phyloP scores from a whole-genome alignment of 495 filamentous ascomycete genomes.

The Talaromyces thailandensis region DNA sequence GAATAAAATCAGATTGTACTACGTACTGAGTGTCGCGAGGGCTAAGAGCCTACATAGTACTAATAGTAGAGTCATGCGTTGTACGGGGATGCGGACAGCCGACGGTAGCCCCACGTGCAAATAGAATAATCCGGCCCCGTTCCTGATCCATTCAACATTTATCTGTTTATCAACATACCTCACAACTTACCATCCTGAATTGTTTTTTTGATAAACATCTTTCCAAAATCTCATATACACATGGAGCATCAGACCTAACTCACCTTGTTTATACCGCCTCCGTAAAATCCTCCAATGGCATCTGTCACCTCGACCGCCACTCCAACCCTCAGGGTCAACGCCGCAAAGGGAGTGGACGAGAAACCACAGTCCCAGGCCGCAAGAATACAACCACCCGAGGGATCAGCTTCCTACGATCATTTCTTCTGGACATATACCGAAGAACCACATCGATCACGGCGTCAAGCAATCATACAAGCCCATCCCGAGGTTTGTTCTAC shows the following conservation, averaged over 20 bases:
- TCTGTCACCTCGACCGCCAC: constrained; percentile 5
- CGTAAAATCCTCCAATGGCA: not conserved
- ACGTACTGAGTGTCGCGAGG: not conserved
- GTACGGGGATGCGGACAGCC: not conserved
- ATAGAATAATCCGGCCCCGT: constrained; percentile 1
- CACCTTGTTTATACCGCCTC: not conserved
- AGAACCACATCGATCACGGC: constrained; percentile 87
- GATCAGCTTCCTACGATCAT: constrained; percentile 32
- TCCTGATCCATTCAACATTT: constrained; percentile 1
- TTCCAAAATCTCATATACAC: not conserved
- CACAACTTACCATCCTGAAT: not conserved
- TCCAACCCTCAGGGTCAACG: constrained; percentile 1
- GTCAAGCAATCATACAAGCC: constrained; percentile 93
- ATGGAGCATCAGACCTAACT: not conserved
- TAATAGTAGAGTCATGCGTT: not conserved
- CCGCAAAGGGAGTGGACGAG: constrained; percentile 3
- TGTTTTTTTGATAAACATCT: not conserved
- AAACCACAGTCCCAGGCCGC: not conserved
- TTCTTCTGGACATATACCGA: constrained; percentile 98
- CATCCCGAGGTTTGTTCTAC: constrained; percentile 72
- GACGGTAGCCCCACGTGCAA: constrained; percentile 7
- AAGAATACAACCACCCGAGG: constrained; percentile 1
- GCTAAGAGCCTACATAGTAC: too few species aligned
- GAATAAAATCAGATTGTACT: not conserved
- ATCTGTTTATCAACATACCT: not conserved